These are phyloP conservation scores for Spathaspora hagerdaliae DNA, from an alignment of 805 yeast genomes.

Conservation along the genomic window DNA sequence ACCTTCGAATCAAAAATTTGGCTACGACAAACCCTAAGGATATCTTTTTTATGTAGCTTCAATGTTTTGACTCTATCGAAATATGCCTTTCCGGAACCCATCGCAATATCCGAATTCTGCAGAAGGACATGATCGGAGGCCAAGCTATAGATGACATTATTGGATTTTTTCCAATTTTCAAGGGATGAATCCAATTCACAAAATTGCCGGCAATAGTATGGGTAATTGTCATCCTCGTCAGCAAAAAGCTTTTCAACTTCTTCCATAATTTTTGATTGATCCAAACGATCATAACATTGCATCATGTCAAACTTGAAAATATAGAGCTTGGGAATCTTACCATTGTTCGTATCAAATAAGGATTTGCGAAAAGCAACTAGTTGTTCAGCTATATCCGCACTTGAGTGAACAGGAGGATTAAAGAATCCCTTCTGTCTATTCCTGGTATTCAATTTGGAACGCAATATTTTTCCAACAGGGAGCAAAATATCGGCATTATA, in stretches of 20 bases:
- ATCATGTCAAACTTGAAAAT: slow-evolving; percentile 72
- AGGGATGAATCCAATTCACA: background rate
- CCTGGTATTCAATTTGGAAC: slow-evolving; percentile 2
- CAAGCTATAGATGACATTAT: background rate
- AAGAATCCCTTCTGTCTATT: slow-evolving; percentile 5
- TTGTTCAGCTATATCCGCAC: slow-evolving; percentile 39
- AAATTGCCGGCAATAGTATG: slow-evolving; percentile 11
- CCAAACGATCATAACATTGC: slow-evolving; percentile 73
- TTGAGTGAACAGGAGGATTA: slow-evolving; percentile 35
- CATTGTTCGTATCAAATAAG: slow-evolving; percentile 6
- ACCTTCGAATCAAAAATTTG: slow-evolving; percentile 55
- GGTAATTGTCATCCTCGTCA: slow-evolving; percentile 12
- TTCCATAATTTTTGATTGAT: slow-evolving; percentile 39
- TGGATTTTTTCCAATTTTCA: slow-evolving; percentile 2
- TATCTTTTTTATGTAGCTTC: slow-evolving; percentile 38
- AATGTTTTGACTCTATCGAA: slow-evolving; percentile 23
- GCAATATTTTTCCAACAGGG: slow-evolving; percentile 35
- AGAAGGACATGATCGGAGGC: background rate
- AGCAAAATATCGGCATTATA: slow-evolving; percentile 34
- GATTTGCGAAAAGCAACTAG: slow-evolving; percentile 34
- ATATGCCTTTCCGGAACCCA: slow-evolving; percentile 3
- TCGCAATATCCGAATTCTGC: background rate
- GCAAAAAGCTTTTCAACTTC: slow-evolving; percentile 28
- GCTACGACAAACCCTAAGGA: slow-evolving; percentile 41
- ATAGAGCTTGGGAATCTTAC: slow-evolving; percentile 34